phyloP scores from a whole-genome alignment of 495 filamentous ascomycete species.

The Diplogelasinospora grovesii region DNA sequence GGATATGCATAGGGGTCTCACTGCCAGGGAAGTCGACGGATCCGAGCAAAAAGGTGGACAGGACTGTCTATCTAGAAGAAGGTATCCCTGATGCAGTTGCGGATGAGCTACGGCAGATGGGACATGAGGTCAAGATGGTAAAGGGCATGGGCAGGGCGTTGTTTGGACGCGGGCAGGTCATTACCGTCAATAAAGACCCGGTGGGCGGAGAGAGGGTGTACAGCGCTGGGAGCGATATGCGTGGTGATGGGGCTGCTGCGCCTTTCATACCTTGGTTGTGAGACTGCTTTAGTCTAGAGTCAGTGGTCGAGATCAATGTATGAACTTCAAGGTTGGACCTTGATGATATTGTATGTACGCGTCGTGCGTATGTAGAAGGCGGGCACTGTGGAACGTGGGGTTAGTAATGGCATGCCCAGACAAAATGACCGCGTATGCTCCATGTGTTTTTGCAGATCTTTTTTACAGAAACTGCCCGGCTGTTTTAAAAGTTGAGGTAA shows the following conservation, averaged over 20 bases:
- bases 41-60: conserved; percentile 14
- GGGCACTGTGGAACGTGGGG: no score
- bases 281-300: no score
- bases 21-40: conserved; percentile 37
- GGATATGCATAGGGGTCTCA: conserved; percentile 63
- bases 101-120: conserved; percentile 50
- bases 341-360: no score
- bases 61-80: conserved; percentile 61
- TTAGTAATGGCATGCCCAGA: no score
- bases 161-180: conserved; percentile 78
- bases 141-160: conserved; percentile 53
- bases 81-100: conserved; percentile 58
- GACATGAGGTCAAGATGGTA: conserved; percentile 60
- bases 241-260: conserved; percentile 70
- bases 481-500: no score
- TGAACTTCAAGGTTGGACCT: no score
- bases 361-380: no score
- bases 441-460: no score
- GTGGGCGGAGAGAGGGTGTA: conserved; percentile 59
- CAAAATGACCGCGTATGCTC: no score
- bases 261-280: no score
- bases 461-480: no score
- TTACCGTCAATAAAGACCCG: conserved; percentile 45
- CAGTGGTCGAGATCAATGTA: no score
- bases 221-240: conserved; percentile 68